Conservation (phyloP, 352 stramenopile species). For the Albugo laibachii region DNA sequence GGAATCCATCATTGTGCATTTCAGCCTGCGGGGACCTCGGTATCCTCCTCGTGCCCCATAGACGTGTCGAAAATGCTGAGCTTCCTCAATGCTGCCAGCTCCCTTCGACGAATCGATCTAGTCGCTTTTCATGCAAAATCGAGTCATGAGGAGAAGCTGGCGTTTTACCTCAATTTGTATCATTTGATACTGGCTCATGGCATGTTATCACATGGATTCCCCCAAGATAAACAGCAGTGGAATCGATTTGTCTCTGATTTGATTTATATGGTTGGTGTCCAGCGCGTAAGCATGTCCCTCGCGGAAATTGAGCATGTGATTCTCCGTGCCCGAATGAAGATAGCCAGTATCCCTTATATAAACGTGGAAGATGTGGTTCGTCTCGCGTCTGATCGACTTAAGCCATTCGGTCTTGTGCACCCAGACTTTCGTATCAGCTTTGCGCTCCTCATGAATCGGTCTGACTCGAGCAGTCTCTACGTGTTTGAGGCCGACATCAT, state of each 20-base stretch:
- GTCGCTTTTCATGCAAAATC: slow-evolving; percentile 14
- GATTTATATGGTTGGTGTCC: slow-evolving; percentile 31
- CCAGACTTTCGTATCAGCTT: slow-evolving; percentile 66
- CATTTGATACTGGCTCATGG: slow-evolving; percentile 53
- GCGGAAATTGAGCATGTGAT: slow-evolving; percentile 63
- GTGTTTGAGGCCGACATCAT: slow-evolving; percentile 17
- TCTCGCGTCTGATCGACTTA: slow-evolving; percentile 3
- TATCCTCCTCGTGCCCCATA: slow-evolving; percentile 14
- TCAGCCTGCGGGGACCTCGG: not conserved
- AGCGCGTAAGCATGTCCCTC: slow-evolving; percentile 20
- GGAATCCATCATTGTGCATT: slow-evolving; percentile 5
- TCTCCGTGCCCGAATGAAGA: slow-evolving; percentile 29
- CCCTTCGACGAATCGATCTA: slow-evolving; percentile 31
- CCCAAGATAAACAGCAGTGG: slow-evolving; percentile 34
- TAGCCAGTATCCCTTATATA: slow-evolving; percentile 23
- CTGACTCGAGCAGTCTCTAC: slow-evolving; percentile 8
- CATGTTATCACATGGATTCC: slow-evolving; percentile 47
- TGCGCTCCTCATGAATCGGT: slow-evolving; percentile 39
- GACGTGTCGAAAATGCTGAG: slow-evolving; percentile 26
- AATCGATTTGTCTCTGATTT: slow-evolving; percentile 28
- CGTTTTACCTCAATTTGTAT: slow-evolving; percentile 70
- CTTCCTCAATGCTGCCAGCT: slow-evolving; percentile 50
- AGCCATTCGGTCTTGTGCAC: slow-evolving; percentile 21
- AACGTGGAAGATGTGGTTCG: not conserved
- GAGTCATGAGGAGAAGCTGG: slow-evolving; percentile 39